These are phyloP conservation scores for Amanita rimosa DNA, from an alignment of 768 basidiomycete genomes.

Conservation along the genomic window DNA sequence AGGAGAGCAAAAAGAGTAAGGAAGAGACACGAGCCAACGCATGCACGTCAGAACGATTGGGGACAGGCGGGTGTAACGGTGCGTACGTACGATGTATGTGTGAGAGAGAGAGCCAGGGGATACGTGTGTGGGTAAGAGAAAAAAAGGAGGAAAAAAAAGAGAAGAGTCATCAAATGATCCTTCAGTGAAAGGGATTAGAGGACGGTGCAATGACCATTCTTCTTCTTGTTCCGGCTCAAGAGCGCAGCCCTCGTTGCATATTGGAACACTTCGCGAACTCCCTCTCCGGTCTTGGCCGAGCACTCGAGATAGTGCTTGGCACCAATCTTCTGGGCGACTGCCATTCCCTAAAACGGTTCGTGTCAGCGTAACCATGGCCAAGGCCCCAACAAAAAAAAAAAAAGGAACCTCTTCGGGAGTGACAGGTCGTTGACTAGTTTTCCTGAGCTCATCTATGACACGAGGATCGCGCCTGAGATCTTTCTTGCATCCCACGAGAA, in stretches of 20 bases:
- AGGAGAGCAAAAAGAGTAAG: too few species aligned
- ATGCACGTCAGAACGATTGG: too few species aligned
- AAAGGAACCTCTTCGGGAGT: slow-evolving; percentile 76
- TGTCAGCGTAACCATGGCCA: background rate
- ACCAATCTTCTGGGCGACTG: slow-evolving; percentile 91
- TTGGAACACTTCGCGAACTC: slow-evolving; percentile 98
- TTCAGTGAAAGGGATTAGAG: slow-evolving; percentile 14
- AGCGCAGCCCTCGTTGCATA: slow-evolving; percentile 92
- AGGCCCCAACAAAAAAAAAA: background rate
- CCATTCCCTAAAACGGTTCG: slow-evolving; percentile 61
- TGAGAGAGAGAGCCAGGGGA: too few species aligned
- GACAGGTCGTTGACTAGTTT: slow-evolving; percentile 91
- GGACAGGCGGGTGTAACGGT: background rate
- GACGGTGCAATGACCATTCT: slow-evolving; percentile 22
- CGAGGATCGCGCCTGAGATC: slow-evolving; percentile 90
- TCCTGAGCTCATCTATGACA: slow-evolving; percentile 88
- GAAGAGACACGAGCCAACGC: too few species aligned
- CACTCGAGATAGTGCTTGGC: slow-evolving; percentile 97
- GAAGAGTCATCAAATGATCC: too few species aligned
- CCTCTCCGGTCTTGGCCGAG: slow-evolving; percentile 92
- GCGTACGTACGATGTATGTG: background rate
- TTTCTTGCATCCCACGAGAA: slow-evolving; percentile 99
- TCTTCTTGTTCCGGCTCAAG: slow-evolving; percentile 43
- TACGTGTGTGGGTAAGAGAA: background rate
- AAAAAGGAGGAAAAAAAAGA: background rate